These are phyloP conservation scores for Arthrobotrys sinensis DNA, from an alignment of 2,329 filamentous ascomycete genomes.

Conservation along the genomic window DNA sequence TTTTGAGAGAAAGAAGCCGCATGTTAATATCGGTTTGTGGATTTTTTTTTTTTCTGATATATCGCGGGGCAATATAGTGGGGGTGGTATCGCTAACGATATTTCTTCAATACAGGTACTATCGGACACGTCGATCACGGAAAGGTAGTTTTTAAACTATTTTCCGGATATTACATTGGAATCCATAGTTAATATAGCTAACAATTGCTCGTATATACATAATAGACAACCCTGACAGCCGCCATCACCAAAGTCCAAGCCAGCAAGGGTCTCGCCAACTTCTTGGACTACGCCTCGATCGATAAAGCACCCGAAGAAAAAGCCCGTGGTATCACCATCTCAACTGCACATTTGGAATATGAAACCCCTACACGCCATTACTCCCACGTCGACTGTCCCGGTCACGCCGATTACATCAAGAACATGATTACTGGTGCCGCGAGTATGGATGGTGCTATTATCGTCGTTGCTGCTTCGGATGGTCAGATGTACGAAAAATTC, in stretches of 20 bases:
- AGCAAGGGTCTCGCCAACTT: slow-evolving; percentile 94
- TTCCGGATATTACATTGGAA: slow-evolving; percentile 42
- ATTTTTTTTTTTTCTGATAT: slow-evolving; percentile 63
- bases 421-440: slow-evolving; percentile 99
- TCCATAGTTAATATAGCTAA: background rate
- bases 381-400: slow-evolving; percentile 99
- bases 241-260: slow-evolving; percentile 98
- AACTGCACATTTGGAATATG: slow-evolving; percentile 98
- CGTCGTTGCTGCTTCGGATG: slow-evolving; percentile 96
- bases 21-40: slow-evolving; percentile 91
- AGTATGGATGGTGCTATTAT: slow-evolving; percentile 99
- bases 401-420: slow-evolving; percentile 99
- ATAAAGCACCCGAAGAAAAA: slow-evolving; percentile 98
- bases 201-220: slow-evolving; percentile 10
- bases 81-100: slow-evolving; percentile 48
- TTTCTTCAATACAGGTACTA: slow-evolving; percentile 77
- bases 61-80: slow-evolving; percentile 48
- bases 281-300: slow-evolving; percentile 97
- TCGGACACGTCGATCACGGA: slow-evolving; percentile 99
- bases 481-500: slow-evolving; percentile 81
- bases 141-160: slow-evolving; percentile 75
- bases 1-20: slow-evolving; percentile 93
- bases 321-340: slow-evolving; percentile 99
- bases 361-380: slow-evolving; percentile 94
- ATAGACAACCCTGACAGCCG: slow-evolving; percentile 96